Evolutionary conservation across 192 early-diverging fungal species (phyloP), one percentile per base, ranked within the genome.

Genomic region (Coemansia sp.): DNA sequence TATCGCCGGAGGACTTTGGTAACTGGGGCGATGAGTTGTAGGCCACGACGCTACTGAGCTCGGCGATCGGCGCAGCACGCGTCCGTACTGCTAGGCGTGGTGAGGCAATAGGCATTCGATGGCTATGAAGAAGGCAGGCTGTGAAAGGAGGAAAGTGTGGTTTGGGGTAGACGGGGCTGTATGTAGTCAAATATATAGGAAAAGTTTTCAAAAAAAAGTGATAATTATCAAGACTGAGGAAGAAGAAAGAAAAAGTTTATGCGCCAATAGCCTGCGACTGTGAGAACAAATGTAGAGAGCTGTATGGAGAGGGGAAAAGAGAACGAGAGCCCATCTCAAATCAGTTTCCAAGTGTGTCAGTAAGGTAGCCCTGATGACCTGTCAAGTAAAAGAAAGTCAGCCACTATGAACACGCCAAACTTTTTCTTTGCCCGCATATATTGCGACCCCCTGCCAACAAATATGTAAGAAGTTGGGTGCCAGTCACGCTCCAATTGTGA

Each of bases 31-130:
- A 66, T 24, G 16, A 60, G 51, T 62, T 74, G 51, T 62, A 33
- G 58, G 77, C 77, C 35, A 74, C 69, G 39, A 80, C 48, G 37
- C 65, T 72, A 26, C 72, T 60, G 39, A 80, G 50, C 37, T 74
- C 72, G 16, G 77, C 69, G 4, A 80, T 58, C 5, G 77, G 65
- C 69, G 56, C 68, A 24, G 65, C 57, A 45, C 62, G 71, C 42
- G 70, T 58, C 50, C 69, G 64, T n/a, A 59, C 11, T 35, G 60
- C 46, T 39, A 37, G 62, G 23, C 18, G 28, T 55, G 39, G 57
- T 39, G 63, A 48, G 34, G 64, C 48, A 61, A 60, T 35, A 56
- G 53, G 53, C 53, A 56, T 56, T 34, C 9, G 50, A 53, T 36
- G 28, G 5, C n/a, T 10, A 33, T 16, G 50, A 20, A 18, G 20